A percentile compares a stretch with the other conserved stretches of the same genome.
These are phyloP conservation scores for Flammula alnicola DNA, from an alignment of 1,284 basidiomycete species.

Conservation along the genomic window DNA sequence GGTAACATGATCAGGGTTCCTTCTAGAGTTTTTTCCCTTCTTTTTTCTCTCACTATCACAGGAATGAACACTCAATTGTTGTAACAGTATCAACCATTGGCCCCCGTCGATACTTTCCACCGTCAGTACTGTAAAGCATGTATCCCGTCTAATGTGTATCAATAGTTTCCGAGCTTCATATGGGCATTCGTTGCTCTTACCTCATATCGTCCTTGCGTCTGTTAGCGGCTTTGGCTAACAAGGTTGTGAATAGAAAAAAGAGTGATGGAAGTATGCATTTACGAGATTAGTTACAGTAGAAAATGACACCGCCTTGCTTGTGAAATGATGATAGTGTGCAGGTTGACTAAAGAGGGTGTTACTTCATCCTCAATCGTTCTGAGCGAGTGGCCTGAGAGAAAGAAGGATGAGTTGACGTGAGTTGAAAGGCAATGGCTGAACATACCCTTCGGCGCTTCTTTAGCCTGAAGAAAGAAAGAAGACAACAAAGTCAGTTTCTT, in stretches of 20 bases:
- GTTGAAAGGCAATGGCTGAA: constrained; percentile 7
- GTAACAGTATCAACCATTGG: too few relatives aligned
- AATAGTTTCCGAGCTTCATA: too few relatives aligned
- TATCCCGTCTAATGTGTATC: too few relatives aligned
- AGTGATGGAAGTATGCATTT: constrained; percentile 5
- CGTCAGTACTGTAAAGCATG: too few relatives aligned
- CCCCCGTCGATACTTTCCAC: too few relatives aligned
- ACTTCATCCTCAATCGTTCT: constrained; percentile 46
- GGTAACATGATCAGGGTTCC: constrained; percentile 56
- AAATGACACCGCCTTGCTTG: constrained; percentile 14
- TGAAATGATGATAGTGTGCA: constrained; percentile 9
- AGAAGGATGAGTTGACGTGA: constrained; percentile 7
- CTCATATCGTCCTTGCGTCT: too few relatives aligned
- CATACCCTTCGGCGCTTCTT: constrained; percentile 65
- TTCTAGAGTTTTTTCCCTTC: neutral
- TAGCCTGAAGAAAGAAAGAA: constrained; percentile 41
- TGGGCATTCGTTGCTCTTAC: too few relatives aligned
- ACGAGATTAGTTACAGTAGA: constrained; percentile 19
- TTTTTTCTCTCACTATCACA: too few relatives aligned
- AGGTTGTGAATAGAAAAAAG: neutral
- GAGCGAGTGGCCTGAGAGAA: constrained; percentile 43
- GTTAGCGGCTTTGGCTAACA: too few relatives aligned
- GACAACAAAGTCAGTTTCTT: constrained; percentile 14
- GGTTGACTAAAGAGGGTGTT: constrained; percentile 16
- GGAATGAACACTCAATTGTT: too few relatives aligned